A percentile compares a stretch with the other conserved stretches of the same genome.
Conservation (phyloP, 352 stramenopile species). For the Elongisporangium senticosum region DNA sequence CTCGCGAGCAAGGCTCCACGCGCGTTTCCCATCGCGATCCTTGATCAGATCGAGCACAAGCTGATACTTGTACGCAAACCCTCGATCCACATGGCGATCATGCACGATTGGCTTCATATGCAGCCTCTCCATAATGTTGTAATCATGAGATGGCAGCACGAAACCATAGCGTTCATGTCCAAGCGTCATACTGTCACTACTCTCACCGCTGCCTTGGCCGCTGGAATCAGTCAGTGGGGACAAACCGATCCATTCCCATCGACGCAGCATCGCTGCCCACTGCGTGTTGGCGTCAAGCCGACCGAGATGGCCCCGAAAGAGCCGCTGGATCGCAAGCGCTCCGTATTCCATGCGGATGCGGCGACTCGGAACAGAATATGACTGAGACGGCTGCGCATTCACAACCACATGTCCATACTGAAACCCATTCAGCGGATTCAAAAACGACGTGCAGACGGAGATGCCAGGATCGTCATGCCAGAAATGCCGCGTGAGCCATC, state of each 20-base stretch:
- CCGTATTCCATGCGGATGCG: constrained; percentile 34
- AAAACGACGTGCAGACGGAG: constrained; percentile 25
- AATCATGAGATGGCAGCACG: constrained; percentile 41
- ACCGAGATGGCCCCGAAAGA: constrained; percentile 44
- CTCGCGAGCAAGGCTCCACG: constrained; percentile 51
- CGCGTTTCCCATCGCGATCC: constrained; percentile 49
- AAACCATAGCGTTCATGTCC: constrained; percentile 53
- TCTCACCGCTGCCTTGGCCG: constrained; percentile 22
- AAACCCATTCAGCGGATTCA: constrained; percentile 34
- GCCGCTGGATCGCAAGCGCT: constrained; percentile 36
- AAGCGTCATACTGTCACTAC: constrained; percentile 48
- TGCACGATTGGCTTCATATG: constrained; percentile 50
- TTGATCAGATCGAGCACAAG: constrained; percentile 64
- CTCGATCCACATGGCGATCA: constrained; percentile 28
- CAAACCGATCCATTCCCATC: constrained; percentile 72
- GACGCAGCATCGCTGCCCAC: constrained; percentile 64
- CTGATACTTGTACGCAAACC: constrained; percentile 69
- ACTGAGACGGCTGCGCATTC: constrained; percentile 27
- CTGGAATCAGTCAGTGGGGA: constrained; percentile 15
- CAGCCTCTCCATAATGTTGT: constrained; percentile 26
- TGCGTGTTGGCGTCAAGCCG: constrained; percentile 49
- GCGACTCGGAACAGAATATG: constrained; percentile 48
- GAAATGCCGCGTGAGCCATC: constrained; percentile 58
- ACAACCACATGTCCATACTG: constrained; percentile 45
- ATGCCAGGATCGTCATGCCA: constrained; percentile 60